Conservation (phyloP, 768 basidiomycete species). For the Gloeostereum incarnatum region DNA sequence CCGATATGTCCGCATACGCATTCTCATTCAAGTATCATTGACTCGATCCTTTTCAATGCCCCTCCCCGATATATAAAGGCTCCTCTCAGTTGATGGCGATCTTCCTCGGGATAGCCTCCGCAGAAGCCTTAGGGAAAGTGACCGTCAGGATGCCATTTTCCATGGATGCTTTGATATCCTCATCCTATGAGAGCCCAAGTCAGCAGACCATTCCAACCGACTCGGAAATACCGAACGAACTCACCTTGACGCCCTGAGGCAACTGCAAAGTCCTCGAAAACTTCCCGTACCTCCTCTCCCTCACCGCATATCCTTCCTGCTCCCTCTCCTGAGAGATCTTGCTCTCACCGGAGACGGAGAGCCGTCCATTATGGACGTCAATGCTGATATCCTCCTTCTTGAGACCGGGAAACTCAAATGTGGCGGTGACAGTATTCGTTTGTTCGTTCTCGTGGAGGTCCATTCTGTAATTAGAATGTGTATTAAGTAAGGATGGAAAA, state of each 20-base stretch:
- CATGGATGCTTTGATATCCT: slow-evolving; percentile 33
- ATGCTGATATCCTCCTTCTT: slow-evolving; percentile 44
- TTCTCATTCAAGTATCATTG: too few relatives aligned
- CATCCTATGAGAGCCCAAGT: slow-evolving; percentile 13
- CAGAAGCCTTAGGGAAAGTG: slow-evolving; percentile 40
- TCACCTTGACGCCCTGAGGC: slow-evolving; percentile 44
- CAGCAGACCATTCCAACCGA: slow-evolving; percentile 9
- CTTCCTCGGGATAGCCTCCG: slow-evolving; percentile 23
- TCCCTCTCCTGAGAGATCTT: slow-evolving; percentile 25
- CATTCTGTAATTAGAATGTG: slow-evolving; percentile 25
- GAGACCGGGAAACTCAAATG: slow-evolving; percentile 53
- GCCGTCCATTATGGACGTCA: slow-evolving; percentile 39
- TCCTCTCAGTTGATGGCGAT: slow-evolving; percentile 21
- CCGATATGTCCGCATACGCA: too few relatives aligned
- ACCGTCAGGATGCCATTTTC: slow-evolving; percentile 41
- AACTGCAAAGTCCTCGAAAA: slow-evolving; percentile 40
- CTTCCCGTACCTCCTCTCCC: slow-evolving; percentile 42
- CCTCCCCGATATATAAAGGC: too few relatives aligned
- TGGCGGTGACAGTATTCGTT: slow-evolving; percentile 43
- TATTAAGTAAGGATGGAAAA: background rate
- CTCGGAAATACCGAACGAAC: slow-evolving; percentile 10
- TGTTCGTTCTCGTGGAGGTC: slow-evolving; percentile 44
- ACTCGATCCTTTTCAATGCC: too few relatives aligned
- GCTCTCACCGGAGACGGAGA: slow-evolving; percentile 45
- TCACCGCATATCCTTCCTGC: slow-evolving; percentile 30